phyloP scores from a whole-genome alignment of 2,329 filamentous ascomycete species.

The Fusarium neocosmosporiellum region DNA sequence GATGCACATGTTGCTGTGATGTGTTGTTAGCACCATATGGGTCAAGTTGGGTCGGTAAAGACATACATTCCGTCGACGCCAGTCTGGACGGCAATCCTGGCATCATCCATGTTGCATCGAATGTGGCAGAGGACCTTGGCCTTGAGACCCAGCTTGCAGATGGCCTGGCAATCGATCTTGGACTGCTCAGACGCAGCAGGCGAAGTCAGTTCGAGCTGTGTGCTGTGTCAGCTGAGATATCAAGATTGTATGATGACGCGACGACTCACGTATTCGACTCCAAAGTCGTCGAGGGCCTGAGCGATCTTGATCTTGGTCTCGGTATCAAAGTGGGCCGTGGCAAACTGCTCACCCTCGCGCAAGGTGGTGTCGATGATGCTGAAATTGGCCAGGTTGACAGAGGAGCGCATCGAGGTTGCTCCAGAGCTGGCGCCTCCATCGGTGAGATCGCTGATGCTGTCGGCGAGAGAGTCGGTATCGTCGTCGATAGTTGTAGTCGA shows the following conservation, averaged over 20 bases:
- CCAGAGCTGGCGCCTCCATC: constrained; percentile 13
- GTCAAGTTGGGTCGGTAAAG: too few species aligned
- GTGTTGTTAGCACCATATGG: not conserved
- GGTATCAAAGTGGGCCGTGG: constrained; percentile 82
- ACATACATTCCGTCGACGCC: constrained; percentile 64
- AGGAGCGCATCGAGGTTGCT: constrained; percentile 22
- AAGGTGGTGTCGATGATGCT: constrained; percentile 42
- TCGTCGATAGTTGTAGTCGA: constrained; percentile 14
- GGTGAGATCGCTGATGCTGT: constrained; percentile 8
- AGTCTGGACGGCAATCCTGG: constrained; percentile 82
- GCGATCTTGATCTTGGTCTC: constrained; percentile 47
- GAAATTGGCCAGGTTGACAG: constrained; percentile 35
- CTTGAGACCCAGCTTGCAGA: constrained; percentile 94
- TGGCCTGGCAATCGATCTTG: constrained; percentile 85
- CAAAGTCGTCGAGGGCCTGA: constrained; percentile 65
- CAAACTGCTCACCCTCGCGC: constrained; percentile 54
- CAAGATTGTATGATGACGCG: fast-evolving
- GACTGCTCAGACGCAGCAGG: constrained; percentile 90
- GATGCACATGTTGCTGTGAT: constrained; percentile 75
- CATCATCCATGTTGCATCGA: constrained; percentile 57
- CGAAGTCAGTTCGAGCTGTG: constrained; percentile 76
- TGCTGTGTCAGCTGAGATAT: constrained; percentile 1
- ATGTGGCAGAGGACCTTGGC: constrained; percentile 53
- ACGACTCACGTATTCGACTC: constrained; percentile 41
- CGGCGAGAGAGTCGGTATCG: constrained; percentile 15